Base-by-base conservation (phyloP, 2,329 filamentous ascomycete species). In the Colletotrichum incanum region DNA sequence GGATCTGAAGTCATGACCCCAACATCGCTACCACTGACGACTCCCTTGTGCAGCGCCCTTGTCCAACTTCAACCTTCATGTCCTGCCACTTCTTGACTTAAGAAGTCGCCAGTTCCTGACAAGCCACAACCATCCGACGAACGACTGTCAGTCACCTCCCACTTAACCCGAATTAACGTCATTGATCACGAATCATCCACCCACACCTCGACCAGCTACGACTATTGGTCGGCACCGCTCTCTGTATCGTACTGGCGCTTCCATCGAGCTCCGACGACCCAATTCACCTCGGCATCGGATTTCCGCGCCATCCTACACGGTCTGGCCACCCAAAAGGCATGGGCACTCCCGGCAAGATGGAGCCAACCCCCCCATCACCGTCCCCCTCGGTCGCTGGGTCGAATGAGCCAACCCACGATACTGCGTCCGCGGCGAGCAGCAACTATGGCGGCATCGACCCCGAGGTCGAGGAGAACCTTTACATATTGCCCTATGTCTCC, bases 361-460 rank as follows among this genome's bases (percentile, higher is more conserved):
- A 65, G 34, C 43, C 72, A 31, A 58, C 16, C 61, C 72, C 55
- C 12, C 65, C 45, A 26, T 59, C 67, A 23, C 61, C 56, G 23
- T 41, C 67, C 41, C 16, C n/a, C 20, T 45, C 67, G 5, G 43
- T 50, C 41, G 45, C 67, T 16, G 67, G 54, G 18, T 37, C 37
- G 20, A 34, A 63, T 37, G 43, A 45, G 37, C n/a, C 58, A 47
- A 26, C 50, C 28, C 59, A 56, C 37, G 63, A 59, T 26, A 59
- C 69, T 34, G 41, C 26, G 11, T 58, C 67, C 4, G 67, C 47
- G 41, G 34, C 67, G 8, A 62, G 50, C 23, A 67, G 71, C 49
- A 77, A 77, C 62, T 83, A 82, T 68, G 81, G 79, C 52, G 76
- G 80, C 47, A 74, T 81, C 73, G 80, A 82, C 65, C 79, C 82